Percentiles rank a stretch among this genome's conserved stretches.
phyloP scores from a whole-genome alignment of 495 filamentous ascomycete species.

The Penicillium verhagenii region DNA sequence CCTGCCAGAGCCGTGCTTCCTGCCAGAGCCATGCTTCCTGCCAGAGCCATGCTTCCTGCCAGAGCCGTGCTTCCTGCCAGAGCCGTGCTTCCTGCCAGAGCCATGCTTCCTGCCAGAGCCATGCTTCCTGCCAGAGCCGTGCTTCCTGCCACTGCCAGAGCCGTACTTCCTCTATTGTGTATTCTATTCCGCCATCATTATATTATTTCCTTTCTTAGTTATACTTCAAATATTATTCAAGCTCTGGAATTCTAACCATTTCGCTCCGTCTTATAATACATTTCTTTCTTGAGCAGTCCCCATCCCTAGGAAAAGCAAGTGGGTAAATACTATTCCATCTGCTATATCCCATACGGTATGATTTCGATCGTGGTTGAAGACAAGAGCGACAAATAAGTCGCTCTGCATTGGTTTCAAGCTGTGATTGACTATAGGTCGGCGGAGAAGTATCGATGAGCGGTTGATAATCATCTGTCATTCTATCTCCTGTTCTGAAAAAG shows the following conservation, averaged over 20 bases:
- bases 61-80: no score
- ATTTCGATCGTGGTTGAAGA: not conserved
- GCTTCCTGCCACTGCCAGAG: no score
- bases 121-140: no score
- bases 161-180: no score
- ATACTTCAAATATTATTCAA: not conserved
- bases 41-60: no score
- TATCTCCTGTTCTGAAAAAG: not conserved
- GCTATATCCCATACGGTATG: not conserved
- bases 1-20: no score
- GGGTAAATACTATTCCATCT: not conserved
- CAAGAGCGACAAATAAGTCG: not conserved
- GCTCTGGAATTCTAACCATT: not conserved
- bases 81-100: no score
- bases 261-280: not conserved
- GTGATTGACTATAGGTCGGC: not conserved
- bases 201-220: no score
- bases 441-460: not conserved
- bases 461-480: not conserved
- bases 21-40: no score
- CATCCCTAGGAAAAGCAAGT: not conserved
- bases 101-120: no score
- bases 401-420: not conserved
- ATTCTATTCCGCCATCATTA: no score
- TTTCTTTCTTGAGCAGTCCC: not conserved